Base-by-base conservation (phyloP, 2,329 filamentous ascomycete species). In the Fusarium siculi region DNA sequence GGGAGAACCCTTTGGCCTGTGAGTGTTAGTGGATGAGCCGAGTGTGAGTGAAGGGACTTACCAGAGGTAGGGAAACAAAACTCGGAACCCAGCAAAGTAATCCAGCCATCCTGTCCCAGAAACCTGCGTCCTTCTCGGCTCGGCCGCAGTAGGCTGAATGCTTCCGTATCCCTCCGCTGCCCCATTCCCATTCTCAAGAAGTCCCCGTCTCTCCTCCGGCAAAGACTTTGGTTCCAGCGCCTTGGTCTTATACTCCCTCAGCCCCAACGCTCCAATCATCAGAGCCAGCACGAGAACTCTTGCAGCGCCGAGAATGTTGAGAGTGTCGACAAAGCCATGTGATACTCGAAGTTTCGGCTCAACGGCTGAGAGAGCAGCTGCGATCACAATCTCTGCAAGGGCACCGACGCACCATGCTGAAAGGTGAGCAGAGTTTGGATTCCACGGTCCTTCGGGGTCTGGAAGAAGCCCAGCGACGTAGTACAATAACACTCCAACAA, bases 11-110 rank as follows among this genome's bases (percentile, higher is more conserved):
- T 84, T 82, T 18, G 85, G 85, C 82, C 82, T 85, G 19, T n/a
- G 1, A 23, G 36, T 4, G 55, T 77, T 58, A 79, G 66, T 52
- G 39, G 1, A 1, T 67, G 55, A 30, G 19, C 5, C 2, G 34
- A 19, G 21, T 6, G 10, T 5, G 9, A 21, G 14, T 2, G 8
- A 7, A 28, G 16, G 30, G 7, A 28, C 23, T 10, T 63, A 82
- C 84, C 85, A 86, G 4, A 86, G 76, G 47, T 85, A 86, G 5
- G 85, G 84, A 37, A 86, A 85, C 10, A 86, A 77, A 15, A 84
- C 80, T 19, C 80, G 73, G 70, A 85, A 86, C 2, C 85, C 85
- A 18, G 83, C 80, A 68, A 86, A 79, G 66, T 86, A 86, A 68
- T 85, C 84, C 15, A 86, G 76, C 85, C 84, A 86, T 6, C 83